A percentile compares a stretch with the other conserved stretches of the same genome.
Conservation (phyloP, 106 monocot genomes). For the Agapanthus africanus region DNA sequence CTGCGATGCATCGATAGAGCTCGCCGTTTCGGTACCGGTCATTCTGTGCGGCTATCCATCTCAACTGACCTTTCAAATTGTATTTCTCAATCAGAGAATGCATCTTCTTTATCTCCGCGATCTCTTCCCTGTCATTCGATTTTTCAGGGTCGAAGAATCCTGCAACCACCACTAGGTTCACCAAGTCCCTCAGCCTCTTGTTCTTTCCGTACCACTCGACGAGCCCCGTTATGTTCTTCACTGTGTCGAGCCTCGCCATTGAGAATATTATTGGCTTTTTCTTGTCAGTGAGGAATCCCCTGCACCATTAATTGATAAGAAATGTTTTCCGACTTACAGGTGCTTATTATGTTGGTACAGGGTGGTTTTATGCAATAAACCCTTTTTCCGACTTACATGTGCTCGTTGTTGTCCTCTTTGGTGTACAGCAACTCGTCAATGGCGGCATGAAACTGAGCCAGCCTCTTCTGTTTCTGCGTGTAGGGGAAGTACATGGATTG, state of each 20-base stretch:
- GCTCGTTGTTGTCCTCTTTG: conserved; percentile 17
- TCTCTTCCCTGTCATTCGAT: conserved; percentile 93
- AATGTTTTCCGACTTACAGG: not conserved
- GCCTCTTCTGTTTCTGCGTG: conserved; percentile 79
- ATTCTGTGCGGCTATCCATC: conserved; percentile 88
- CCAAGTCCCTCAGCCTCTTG: conserved; percentile 69
- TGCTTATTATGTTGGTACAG: no score
- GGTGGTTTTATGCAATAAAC: no score
- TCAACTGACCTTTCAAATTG: conserved; percentile 74
- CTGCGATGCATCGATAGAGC: conserved; percentile 85
- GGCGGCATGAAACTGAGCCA: conserved; percentile 45
- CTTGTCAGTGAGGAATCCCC: conserved; percentile 60
- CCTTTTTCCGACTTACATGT: not conserved
- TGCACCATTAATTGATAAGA: conserved; percentile 29
- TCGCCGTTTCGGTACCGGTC: conserved; percentile 79
- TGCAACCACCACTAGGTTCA: conserved; percentile 92
- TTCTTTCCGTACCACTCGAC: conserved; percentile 91
- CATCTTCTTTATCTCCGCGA: conserved; percentile 91
- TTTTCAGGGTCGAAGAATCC: conserved; percentile 81
- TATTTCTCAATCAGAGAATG: conserved; percentile 68
- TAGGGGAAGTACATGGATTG: conserved; percentile 89
- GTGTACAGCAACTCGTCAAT: conserved; percentile 80
- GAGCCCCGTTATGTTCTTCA: conserved; percentile 92
- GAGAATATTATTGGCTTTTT: conserved; percentile 94
- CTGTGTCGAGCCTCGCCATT: conserved; percentile 92